Conservation (phyloP, 805 yeast species). For the Wickerhamiella azyma region DNA sequence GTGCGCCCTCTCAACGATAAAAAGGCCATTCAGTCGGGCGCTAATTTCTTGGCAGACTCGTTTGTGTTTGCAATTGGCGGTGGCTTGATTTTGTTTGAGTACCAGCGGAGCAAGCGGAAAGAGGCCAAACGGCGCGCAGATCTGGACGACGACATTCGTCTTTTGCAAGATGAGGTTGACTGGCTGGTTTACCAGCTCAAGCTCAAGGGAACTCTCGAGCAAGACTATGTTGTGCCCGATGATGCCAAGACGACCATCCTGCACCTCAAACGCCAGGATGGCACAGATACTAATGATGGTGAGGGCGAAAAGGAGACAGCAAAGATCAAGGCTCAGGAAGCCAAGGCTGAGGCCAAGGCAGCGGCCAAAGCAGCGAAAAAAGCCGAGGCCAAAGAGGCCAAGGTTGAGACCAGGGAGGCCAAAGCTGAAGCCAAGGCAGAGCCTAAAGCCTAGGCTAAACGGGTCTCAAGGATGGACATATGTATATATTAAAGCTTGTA, state of each 20-base stretch:
- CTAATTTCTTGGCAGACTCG: conserved; percentile 60
- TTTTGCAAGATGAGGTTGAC: conserved; percentile 56
- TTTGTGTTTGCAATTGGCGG: conserved; percentile 75
- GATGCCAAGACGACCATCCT: conserved; percentile 35
- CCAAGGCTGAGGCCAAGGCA: neutral
- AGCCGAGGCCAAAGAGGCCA: neutral
- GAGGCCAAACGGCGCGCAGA: conserved; percentile 47
- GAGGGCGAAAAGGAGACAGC: conserved; percentile 7
- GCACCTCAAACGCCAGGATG: conserved; percentile 17
- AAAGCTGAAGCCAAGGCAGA: neutral
- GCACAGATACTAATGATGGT: conserved; percentile 1
- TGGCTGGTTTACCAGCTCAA: conserved; percentile 32
- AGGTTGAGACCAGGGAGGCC: neutral
- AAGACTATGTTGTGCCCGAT: conserved; percentile 32
- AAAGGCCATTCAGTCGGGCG: conserved; percentile 72
- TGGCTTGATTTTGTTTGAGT: conserved; percentile 55
- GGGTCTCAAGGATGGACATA: too few relatives aligned
- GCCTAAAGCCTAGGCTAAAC: neutral
- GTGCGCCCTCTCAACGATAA: conserved; percentile 71
- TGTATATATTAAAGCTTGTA: conserved; percentile 30
- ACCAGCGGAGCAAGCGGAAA: conserved; percentile 51
- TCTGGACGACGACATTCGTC: conserved; percentile 57
- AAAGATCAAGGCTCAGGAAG: neutral
- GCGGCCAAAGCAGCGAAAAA: neutral
- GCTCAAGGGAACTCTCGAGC: conserved; percentile 27